Percentiles rank a stretch among this genome's conserved stretches.
These are phyloP conservation scores for Turritis glabra DNA, from an alignment of 345 rosid species.

Conservation along the genomic window DNA sequence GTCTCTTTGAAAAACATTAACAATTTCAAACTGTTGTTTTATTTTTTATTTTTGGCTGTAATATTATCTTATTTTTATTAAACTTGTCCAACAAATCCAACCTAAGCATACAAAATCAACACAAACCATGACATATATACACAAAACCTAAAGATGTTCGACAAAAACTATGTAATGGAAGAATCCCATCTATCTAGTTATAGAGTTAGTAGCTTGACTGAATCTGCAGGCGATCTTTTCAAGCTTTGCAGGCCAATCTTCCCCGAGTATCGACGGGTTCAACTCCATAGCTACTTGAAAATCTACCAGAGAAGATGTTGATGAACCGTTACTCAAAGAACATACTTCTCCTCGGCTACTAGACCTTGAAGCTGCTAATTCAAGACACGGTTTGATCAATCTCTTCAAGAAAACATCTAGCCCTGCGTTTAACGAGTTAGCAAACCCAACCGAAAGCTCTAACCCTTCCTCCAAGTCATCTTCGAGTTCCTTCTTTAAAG, in stretches of 20 bases:
- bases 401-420: conserved; percentile 61
- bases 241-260: conserved; percentile 53
- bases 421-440: conserved; percentile 55
- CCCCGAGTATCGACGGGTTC: conserved; percentile 59
- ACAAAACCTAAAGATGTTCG: conserved; percentile 23
- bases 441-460: conserved; percentile 52
- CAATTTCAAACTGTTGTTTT: not conserved
- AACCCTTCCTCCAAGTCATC: conserved; percentile 56
- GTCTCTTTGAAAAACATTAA: conserved; percentile 7
- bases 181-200: conserved; percentile 24
- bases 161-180: conserved; percentile 21
- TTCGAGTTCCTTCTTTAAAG: conserved; percentile 57
- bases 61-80: not conserved
- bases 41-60: not conserved
- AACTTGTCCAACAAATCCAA: not conserved
- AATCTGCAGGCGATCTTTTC: conserved; percentile 47
- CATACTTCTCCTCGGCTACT: conserved; percentile 6
- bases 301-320: conserved; percentile 51
- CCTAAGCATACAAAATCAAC: not conserved
- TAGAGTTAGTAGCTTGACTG: conserved; percentile 26
- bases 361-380: conserved; percentile 51
- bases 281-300: conserved; percentile 62
- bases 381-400: conserved; percentile 68
- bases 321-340: conserved; percentile 27
- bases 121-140: conserved; percentile 16